Conservation (phyloP, 192 early-diverging fungal genomes). For the Rhizoclosmatium sp. region DNA sequence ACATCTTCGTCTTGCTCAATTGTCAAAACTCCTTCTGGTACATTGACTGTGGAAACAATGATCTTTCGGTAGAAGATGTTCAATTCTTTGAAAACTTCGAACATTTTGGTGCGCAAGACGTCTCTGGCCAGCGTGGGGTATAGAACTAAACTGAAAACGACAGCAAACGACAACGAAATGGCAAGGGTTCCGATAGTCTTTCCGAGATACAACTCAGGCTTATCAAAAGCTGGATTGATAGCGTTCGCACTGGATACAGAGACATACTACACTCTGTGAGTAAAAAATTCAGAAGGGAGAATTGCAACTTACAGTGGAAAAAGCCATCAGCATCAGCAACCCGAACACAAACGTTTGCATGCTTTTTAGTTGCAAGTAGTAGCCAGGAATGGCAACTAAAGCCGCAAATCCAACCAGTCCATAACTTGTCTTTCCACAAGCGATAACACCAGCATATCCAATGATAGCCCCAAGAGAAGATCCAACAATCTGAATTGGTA, state of each 20-base stretch:
- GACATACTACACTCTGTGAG: background rate
- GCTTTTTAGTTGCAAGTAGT: slow-evolving; percentile 5
- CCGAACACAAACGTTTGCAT: slow-evolving; percentile 18
- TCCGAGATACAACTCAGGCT: slow-evolving; percentile 15
- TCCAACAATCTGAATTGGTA: slow-evolving; percentile 34
- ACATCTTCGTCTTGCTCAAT: slow-evolving; percentile 22
- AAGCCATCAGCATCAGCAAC: slow-evolving; percentile 24
- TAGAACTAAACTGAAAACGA: slow-evolving; percentile 41
- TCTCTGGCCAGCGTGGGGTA: slow-evolving; percentile 39
- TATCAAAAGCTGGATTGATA: slow-evolving; percentile 25
- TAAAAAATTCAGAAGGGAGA: too few species aligned
- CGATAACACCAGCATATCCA: slow-evolving; percentile 9
- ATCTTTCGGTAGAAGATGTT: slow-evolving; percentile 34
- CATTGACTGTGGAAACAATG: slow-evolving; percentile 15
- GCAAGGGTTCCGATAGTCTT: slow-evolving; percentile 12
- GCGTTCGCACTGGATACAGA: slow-evolving; percentile 10
- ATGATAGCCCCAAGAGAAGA: slow-evolving; percentile 23
- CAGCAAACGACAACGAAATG: slow-evolving; percentile 13
- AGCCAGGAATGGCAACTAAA: slow-evolving; percentile 16
- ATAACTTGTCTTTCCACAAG: background rate
- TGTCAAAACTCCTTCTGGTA: slow-evolving; percentile 3
- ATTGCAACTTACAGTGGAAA: slow-evolving; percentile 17
- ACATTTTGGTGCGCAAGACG: slow-evolving; percentile 13
- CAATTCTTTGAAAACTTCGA: slow-evolving; percentile 13
- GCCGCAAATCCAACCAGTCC: slow-evolving; percentile 24